Conservation (phyloP, 1,284 basidiomycete genomes). For the Naganishia sp. region DNA sequence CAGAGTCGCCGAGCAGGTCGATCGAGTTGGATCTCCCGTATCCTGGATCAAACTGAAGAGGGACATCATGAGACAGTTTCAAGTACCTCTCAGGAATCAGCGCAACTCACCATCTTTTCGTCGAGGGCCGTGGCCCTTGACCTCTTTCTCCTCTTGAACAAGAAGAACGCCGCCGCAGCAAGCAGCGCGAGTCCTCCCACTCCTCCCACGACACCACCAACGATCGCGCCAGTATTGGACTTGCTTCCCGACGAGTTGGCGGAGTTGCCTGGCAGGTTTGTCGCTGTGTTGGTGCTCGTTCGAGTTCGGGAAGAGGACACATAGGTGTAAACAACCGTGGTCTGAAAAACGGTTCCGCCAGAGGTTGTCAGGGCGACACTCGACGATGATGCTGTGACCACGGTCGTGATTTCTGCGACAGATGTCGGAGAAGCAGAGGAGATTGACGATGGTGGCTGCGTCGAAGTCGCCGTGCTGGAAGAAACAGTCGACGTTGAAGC, state of each 20-base stretch:
- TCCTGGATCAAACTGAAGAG: slow-evolving; percentile 20
- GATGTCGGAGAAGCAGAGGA: slow-evolving; percentile 4
- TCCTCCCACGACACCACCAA: slow-evolving; percentile 28
- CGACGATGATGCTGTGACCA: slow-evolving; percentile 16
- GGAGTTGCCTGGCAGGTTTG: slow-evolving; percentile 1
- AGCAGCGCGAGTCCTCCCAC: slow-evolving; percentile 22
- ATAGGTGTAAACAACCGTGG: slow-evolving; percentile 24
- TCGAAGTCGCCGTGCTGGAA: slow-evolving; percentile 10
- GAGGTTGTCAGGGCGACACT: slow-evolving; percentile 5
- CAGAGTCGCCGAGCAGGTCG: slow-evolving; percentile 19
- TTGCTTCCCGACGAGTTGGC: not conserved
- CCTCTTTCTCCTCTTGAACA: slow-evolving; percentile 27
- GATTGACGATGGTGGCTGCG: not conserved
- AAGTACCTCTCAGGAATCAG: not conserved
- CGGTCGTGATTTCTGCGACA: not conserved
- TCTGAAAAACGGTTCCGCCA: slow-evolving; percentile 6
- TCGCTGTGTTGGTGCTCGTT: slow-evolving; percentile 3
- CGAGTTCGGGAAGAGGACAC: slow-evolving; percentile 5
- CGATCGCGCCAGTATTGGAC: slow-evolving; percentile 25
- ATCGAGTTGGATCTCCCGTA: slow-evolving; percentile 22
- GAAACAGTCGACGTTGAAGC: slow-evolving; percentile 12
- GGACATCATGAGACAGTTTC: not conserved
- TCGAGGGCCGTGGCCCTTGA: slow-evolving; percentile 18
- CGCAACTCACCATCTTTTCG: slow-evolving; percentile 27
- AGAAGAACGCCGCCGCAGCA: slow-evolving; percentile 18